A percentile compares a stretch with the other conserved stretches of the same genome.
Evolutionary conservation across 1,284 basidiomycete genomes (phyloP).

Genomic region (Porphyrellus sp.): DNA sequence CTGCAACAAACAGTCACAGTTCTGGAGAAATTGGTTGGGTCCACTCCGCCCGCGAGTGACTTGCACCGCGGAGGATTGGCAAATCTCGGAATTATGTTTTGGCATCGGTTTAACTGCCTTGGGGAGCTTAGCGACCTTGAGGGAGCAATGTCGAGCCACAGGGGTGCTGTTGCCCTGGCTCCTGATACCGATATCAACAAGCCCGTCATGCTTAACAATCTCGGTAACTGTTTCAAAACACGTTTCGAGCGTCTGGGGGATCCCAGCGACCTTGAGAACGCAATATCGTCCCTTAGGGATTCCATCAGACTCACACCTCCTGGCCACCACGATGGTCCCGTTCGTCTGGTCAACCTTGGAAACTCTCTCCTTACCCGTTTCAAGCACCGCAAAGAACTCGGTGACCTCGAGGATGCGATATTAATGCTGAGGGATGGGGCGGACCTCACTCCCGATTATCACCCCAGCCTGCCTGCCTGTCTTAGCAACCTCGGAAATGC

Average conservation of each 20-base stretch:
- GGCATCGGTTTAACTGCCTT: not conserved
- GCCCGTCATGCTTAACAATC: not conserved
- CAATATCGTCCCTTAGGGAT: not conserved
- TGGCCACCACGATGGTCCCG: not conserved
- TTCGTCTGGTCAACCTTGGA: not conserved
- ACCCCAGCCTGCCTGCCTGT: not conserved
- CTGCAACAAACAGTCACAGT: not conserved
- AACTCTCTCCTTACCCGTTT: not conserved
- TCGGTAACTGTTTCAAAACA: not conserved
- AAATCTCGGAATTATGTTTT: not conserved
- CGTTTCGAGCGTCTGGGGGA: not conserved
- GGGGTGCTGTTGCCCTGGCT: not conserved
- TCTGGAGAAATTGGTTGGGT: not conserved
- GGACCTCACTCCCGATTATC: not conserved
- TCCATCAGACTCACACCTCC: not conserved
- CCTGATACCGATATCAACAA: not conserved
- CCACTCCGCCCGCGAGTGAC: not conserved
- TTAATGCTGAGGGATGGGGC: not conserved
- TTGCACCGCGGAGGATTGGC: not conserved
- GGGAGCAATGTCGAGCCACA: not conserved
- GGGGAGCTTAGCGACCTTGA: not conserved
- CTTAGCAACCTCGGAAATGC: not conserved
- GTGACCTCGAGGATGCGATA: not conserved
- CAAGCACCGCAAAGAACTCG: not conserved
- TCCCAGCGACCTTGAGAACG: not conserved